Percentiles rank a stretch among this genome's conserved stretches.
Conservation (phyloP, 202 grass and related monocot species). For the Cymbopogon flexuosus region DNA sequence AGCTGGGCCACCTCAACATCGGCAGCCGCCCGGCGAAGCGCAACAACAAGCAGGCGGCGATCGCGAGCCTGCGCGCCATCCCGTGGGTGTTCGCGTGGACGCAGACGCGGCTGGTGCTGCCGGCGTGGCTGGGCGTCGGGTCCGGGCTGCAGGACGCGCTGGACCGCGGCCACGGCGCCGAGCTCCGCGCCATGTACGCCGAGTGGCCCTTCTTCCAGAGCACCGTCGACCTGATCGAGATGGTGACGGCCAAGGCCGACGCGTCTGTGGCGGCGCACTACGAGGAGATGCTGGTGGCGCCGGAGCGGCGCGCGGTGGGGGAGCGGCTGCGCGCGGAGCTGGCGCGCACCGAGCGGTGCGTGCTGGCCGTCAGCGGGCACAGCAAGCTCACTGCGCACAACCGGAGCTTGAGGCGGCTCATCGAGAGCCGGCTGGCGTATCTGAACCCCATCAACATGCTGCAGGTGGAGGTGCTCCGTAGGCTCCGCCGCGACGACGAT, state of each 20-base stretch:
- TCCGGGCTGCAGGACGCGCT: constrained; percentile 55
- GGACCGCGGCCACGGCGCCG: constrained; percentile 51
- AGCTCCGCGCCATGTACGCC: constrained; percentile 66
- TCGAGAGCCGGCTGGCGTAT: constrained; percentile 71
- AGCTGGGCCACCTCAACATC: constrained; percentile 81
- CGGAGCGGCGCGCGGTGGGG: constrained; percentile 36
- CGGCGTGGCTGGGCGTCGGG: constrained; percentile 82
- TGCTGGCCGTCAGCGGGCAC: constrained; percentile 69
- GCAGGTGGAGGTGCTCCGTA: constrained; percentile 77
- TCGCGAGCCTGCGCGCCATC: constrained; percentile 70
- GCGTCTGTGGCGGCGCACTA: constrained; percentile 60
- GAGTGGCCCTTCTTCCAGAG: constrained; percentile 96
- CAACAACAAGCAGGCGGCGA: neutral
- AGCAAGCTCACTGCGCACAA: constrained; percentile 70
- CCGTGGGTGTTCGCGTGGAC: constrained; percentile 97
- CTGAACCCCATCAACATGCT: constrained; percentile 88
- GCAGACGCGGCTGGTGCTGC: constrained; percentile 75
- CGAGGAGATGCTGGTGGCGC: constrained; percentile 53
- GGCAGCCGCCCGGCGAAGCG: constrained; percentile 61
- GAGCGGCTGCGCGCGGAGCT: constrained; percentile 42
- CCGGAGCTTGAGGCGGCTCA: constrained; percentile 53
- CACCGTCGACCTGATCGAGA: constrained; percentile 83
- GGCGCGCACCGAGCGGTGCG: constrained; percentile 48
- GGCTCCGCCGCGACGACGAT: constrained; percentile 59
- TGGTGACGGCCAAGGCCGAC: constrained; percentile 85